Evolutionary conservation across 108 stramenopile genomes (phyloP).

Genomic region (Epipyxis sp.): DNA sequence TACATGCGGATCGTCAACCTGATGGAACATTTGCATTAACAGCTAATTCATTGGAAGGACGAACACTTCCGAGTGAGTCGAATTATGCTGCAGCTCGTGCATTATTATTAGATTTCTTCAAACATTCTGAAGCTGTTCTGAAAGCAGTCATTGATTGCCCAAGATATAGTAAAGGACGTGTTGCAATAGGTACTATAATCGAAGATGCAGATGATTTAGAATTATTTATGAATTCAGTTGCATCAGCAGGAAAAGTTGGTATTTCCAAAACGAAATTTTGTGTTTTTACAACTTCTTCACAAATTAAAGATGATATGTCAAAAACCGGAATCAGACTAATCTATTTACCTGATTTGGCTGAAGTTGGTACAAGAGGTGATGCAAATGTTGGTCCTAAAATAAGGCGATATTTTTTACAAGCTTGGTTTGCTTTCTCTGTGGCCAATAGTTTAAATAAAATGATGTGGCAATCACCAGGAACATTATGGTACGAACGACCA

Average conservation of each 20-base stretch:
- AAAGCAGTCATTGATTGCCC: not conserved
- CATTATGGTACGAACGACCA: conserved; percentile 14
- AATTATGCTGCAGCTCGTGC: conserved; percentile 13
- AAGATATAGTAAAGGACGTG: not conserved
- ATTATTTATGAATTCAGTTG: conserved; percentile 19
- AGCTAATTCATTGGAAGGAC: conserved; percentile 20
- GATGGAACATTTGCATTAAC: conserved; percentile 15
- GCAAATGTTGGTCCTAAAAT: not conserved
- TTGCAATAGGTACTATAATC: conserved; percentile 1
- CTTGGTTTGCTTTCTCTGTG: conserved; percentile 25
- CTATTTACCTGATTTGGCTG: not conserved
- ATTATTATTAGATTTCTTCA: conserved; percentile 9
- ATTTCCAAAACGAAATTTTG: not conserved
- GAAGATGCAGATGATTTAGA: conserved; percentile 24
- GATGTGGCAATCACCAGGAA: conserved; percentile 28
- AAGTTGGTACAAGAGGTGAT: not conserved
- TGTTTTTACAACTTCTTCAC: conserved; percentile 2
- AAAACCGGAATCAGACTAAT: not conserved
- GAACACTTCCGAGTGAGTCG: not conserved
- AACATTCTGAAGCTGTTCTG: not conserved
- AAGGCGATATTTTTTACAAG: conserved; percentile 16
- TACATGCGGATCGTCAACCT: conserved; percentile 11
- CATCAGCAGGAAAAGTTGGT: not conserved
- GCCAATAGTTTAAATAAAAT: conserved; percentile 1
- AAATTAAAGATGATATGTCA: not conserved